phyloP scores from a whole-genome alignment of 148 eudicot species.

The Dysphania ambrosioides region DNA sequence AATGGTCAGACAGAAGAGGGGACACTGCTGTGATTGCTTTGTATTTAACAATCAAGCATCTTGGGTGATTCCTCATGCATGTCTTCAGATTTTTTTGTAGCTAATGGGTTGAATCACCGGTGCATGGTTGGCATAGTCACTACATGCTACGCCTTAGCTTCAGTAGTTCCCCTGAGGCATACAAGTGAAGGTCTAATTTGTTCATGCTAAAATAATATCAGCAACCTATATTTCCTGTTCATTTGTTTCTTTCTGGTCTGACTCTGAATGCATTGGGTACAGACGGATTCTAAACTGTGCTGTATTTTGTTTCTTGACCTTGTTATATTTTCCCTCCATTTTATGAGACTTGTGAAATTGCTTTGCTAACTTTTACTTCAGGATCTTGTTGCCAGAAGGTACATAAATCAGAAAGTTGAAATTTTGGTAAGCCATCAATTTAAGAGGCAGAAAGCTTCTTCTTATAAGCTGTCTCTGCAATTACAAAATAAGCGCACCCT shows the following conservation, averaged over 20 bases:
- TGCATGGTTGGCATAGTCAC: background rate
- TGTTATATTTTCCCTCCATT: background rate
- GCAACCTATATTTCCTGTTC: background rate
- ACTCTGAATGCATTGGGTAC: background rate
- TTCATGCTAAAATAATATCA: background rate
- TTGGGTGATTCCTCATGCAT: background rate
- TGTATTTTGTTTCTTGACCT: too few species aligned
- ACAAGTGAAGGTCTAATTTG: background rate
- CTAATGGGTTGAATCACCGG: background rate
- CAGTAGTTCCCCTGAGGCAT: background rate
- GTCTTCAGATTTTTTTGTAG: background rate
- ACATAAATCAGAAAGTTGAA: constrained; percentile 80
- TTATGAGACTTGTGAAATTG: background rate
- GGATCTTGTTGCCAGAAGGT: constrained; percentile 70
- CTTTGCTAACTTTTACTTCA: constrained; percentile 21
- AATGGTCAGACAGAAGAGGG: background rate
- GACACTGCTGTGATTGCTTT: background rate
- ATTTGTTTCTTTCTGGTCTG: background rate
- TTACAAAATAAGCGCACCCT: constrained; percentile 3
- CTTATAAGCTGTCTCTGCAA: constrained; percentile 12
- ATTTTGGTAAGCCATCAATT: constrained; percentile 50
- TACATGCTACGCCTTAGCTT: background rate
- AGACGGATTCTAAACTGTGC: background rate
- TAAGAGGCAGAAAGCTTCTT: background rate
- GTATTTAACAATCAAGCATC: background rate